Evolutionary conservation across 2,329 filamentous ascomycete genomes (phyloP).

Genomic region (Fusarium pseudocircinatum): DNA sequence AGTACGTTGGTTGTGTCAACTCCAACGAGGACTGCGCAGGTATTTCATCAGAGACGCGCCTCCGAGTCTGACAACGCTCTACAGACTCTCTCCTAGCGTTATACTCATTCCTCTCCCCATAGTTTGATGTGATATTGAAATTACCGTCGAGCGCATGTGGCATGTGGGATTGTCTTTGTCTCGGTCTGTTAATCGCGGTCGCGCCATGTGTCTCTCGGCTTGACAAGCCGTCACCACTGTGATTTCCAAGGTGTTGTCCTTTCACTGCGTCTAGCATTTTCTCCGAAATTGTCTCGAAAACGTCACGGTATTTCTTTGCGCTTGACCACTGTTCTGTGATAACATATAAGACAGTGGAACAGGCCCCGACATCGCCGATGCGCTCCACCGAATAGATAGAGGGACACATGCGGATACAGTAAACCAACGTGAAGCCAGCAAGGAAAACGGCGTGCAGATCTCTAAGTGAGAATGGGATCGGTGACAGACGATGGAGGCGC

Average conservation of each 20-base stretch:
- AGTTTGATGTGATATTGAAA: neutral
- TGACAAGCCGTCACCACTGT: neutral
- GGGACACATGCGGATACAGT: neutral
- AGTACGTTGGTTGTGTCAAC: neutral
- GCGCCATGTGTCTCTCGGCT: neutral
- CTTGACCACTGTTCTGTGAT: neutral
- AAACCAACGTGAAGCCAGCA: neutral
- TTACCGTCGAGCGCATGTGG: neutral
- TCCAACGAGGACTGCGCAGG: neutral
- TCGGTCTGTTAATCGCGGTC: neutral
- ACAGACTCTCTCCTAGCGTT: neutral
- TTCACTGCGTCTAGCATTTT: neutral
- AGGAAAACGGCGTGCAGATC: neutral
- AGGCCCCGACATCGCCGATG: neutral
- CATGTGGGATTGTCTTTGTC: neutral
- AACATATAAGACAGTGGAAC: neutral
- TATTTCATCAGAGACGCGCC: neutral
- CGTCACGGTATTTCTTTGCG: neutral
- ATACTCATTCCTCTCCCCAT: neutral
- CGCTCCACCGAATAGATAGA: neutral
- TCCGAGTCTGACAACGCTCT: neutral
- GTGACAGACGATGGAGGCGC: neutral
- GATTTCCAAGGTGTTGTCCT: neutral
- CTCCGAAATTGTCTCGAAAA: neutral
- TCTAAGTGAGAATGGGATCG: neutral